Base-by-base conservation (phyloP, 1,284 basidiomycete species). In the Schizophyllum commune region DNA sequence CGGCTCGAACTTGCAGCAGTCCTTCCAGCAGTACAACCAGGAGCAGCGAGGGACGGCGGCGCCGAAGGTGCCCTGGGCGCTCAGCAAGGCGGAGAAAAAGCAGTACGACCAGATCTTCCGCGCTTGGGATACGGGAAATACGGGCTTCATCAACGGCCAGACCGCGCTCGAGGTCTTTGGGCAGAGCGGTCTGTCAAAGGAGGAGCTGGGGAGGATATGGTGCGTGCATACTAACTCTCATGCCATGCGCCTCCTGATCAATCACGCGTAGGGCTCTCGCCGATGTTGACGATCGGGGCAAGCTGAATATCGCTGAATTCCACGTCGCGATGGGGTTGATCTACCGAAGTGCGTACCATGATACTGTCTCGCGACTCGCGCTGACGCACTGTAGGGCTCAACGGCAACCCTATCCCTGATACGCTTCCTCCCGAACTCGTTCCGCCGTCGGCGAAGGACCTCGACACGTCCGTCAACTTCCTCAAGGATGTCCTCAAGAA, bases 291-390 rank as follows among this genome's bases (percentile, higher is more conserved):
- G 94, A 97, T 75, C 86, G 93, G 47, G 95, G 95, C 33, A 96
- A 94, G 75, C 83, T 98, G 61, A 98, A 98, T 71, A 79, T 96
- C 55, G 91, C 94, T 22, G 96, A 99, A 73, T 99, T 99, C 74
- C 95, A 99, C 72, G 92, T 98, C 60, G 97, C 96, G 1, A 99
- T 99, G 96, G 96, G 93, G 63, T 80, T 99, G 61, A 98, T 99
- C 71, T 98, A 96, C 76, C 88, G 96, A 69, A 83, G 94, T 96
- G 75, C 68, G 90, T 83, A 9, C 55, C 60, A 60, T 52, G 32
- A n/a, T 20, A 20, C 9, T 13, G 47, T n/a, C 32, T 52, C 61
- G 20, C 34, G n/a, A 57, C 53, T 51, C 20, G 56, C 17, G 63
- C 53, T 57, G 58, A 61, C 57, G 27, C 17, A 32, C 27, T 59